Base-by-base conservation (phyloP, 1,284 basidiomycete genomes). In the Fomes fomentarius region DNA sequence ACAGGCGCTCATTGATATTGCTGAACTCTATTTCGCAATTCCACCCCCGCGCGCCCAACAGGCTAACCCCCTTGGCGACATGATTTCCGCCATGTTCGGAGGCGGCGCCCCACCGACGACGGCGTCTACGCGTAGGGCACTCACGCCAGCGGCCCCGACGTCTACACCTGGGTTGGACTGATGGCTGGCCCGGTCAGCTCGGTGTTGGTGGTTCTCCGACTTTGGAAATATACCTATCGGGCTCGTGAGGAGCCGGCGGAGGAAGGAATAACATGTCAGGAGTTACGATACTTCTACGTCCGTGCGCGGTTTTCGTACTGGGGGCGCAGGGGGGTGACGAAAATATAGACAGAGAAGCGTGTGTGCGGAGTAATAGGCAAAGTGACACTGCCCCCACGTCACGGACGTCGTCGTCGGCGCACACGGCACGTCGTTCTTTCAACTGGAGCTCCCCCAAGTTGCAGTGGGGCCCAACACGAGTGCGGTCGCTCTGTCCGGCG, bases 81-180 rank as follows among this genome's bases (percentile, higher is more conserved):
- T 96, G 79, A 75, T 95, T 70, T 91, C 91, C 6, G 87, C 85
- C 1, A 77, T 96, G 67, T 88, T 95, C 48, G 85, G 87, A 42
- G 88, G 85, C 2, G 68, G 75, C 14, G 69, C 76, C 22, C 45
- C 61, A 10, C 45, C 41, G 12, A 52, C 57, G 9, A 41, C 52
- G 5, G 53, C 62, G 26, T 57, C 64, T n/a, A 69, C 76, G 10
- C 67, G 77, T 60, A 74, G 79, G 58, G 61, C 76, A 12, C 64
- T 83, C 40, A 71, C 74, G 35, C 73, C 78, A 14, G 75, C 73
- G n/a, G 56, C 71, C 34, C 63, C 64, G 56, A 51, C 60, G 19
- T 58, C 60, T 48, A 53, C 65, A 17, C 73, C 71, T 42, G 71
- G 69, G 24, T 62, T 78, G 49, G 76, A 79, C 57, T 79, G 66